These are phyloP conservation scores for Neofusicoccum umdonicola DNA, from an alignment of 2,329 filamentous ascomycete species.

Conservation along the genomic window DNA sequence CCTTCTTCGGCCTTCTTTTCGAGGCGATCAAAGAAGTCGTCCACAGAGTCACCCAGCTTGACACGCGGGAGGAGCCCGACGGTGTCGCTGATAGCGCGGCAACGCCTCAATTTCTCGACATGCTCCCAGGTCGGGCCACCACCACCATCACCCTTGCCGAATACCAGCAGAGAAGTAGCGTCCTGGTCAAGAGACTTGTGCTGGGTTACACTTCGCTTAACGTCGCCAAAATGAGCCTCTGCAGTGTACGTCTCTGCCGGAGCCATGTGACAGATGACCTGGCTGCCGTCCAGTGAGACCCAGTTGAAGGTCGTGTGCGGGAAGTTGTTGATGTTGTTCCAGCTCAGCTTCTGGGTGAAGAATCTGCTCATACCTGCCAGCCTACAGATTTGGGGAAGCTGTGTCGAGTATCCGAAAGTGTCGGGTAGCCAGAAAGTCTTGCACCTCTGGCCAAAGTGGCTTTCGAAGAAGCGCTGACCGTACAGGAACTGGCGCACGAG, in stretches of 20 bases:
- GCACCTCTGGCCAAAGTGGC: slow-evolving; percentile 83
- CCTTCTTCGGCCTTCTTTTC: slow-evolving; percentile 70
- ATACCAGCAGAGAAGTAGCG: slow-evolving; percentile 83
- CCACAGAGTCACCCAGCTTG: slow-evolving; percentile 84
- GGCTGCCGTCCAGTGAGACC: slow-evolving; percentile 92
- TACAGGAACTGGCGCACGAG: slow-evolving; percentile 92
- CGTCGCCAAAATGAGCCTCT: slow-evolving; percentile 89
- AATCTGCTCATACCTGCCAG: slow-evolving; percentile 95
- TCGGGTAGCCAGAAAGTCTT: slow-evolving; percentile 97
- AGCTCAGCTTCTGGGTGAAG: slow-evolving; percentile 97
- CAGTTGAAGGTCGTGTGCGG: slow-evolving; percentile 99
- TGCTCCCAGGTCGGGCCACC: slow-evolving; percentile 93
- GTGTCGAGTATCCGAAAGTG: slow-evolving; percentile 95
- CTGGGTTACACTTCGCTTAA: slow-evolving; percentile 82
- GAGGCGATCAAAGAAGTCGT: slow-evolving; percentile 87
- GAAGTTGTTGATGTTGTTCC: slow-evolving; percentile 99
- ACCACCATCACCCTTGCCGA: slow-evolving; percentile 94
- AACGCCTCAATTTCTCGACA: slow-evolving; percentile 89
- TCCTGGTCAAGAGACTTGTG: slow-evolving; percentile 97
- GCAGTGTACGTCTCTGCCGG: slow-evolving; percentile 95
- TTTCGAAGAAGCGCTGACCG: slow-evolving; percentile 92
- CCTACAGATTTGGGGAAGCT: slow-evolving; percentile 89
- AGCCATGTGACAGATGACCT: slow-evolving; percentile 97
- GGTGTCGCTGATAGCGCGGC: slow-evolving; percentile 86
- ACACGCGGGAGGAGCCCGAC: slow-evolving; percentile 80